Evolutionary conservation across 2,329 filamentous ascomycete genomes (phyloP), one percentile per base, ranked within the genome.

Genomic region (Arthroderma uncinatum): DNA sequence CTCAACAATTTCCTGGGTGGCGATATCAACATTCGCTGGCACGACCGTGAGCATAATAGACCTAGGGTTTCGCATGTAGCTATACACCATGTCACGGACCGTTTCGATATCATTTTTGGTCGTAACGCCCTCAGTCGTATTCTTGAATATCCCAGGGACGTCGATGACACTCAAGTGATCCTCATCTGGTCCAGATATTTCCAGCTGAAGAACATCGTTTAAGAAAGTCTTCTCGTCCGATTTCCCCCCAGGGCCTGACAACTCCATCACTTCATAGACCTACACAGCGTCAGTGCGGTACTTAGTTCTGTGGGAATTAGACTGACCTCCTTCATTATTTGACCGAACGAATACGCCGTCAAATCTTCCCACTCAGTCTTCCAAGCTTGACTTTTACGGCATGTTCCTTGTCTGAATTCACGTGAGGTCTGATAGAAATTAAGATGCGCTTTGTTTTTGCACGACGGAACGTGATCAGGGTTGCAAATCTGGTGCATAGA

Each of bases 1-100:
- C 28, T 72, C 64, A 1, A 78, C 63, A 36, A 79, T 77, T 37
- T 74, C 71, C 55, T 79, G 74, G 0, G 70, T 78, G 0, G 71
- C 72, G 28, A 77, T 67, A 55, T 80, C 76, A 2, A 72, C 69
- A 33, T 72, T 73, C 8, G 73, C 71, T 0, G 71, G 72, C 2
- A 78, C 63, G 0, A 78, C 75, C 0, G 72, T 66, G 0, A 78
- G 66, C 30, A 77, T 75, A 39, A 75, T 66, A 1, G 71, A 70
- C 4, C 73, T 66, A 0, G 65, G 62, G 55, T 73, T 73, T 16
- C 65, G 33, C 67, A 76, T 73, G 58, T 76, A 75, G 0, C 50
- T 37, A 4, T 64, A 42, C 0, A 76, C 73, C 67, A 77, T 71
- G 1, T 67, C 64, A 19, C 64, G 59, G 2, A 77, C 74, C 7